Evolutionary conservation across 768 basidiomycete genomes (phyloP), one percentile per base, ranked within the genome.

Genomic region (Rhodotorula toruloides): DNA sequence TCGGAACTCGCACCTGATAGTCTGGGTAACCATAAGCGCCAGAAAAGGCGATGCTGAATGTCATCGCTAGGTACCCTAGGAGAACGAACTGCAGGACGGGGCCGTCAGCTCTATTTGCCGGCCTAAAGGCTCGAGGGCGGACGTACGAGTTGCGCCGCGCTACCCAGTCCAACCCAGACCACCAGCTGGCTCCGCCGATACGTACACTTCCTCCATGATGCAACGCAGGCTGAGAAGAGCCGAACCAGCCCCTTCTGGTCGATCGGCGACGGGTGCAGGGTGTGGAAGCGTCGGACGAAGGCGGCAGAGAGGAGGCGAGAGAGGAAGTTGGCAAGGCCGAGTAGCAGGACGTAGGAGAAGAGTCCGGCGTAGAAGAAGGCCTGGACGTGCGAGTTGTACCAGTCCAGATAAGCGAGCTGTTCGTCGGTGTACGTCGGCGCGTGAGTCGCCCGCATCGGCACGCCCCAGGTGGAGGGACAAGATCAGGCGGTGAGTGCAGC

Each of bases 371-470:
- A 68, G 21, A 47, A 47, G 21, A 48, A 68, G 52, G 17, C 27
- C 17, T 49, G 61, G 32, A 63, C 52, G 42, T 56, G n/a, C n/a
- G n/a, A 10, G 49, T 68, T 68, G 61, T 63, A 68, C 57, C 57
- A 55, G 9, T 37, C n/a, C n/a, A 68, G 53, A 42, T 49, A 50
- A 17, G 34, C 46, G 21, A 46, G 57, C 46, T 62, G 22, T 5
- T 46, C 50, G 4, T n/a, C 27, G 2, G 61, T 54, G 52, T 39
- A 49, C 22, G 21, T 11, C 17, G 3, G 25, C 11, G 39, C 22
- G 31, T 29, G 36, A 19, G 37, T 27, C 22, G 36, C n/a, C n/a
- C n/a, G n/a, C n/a, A n/a, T n/a, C n/a, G n/a, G n/a, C n/a, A n/a
- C n/a, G n/a, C n/a, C n/a, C n/a, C n/a, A n/a, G n/a, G n/a, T n/a